Evolutionary conservation across 345 rosid species (phyloP).

Genomic region (Eucalyptus albens): DNA sequence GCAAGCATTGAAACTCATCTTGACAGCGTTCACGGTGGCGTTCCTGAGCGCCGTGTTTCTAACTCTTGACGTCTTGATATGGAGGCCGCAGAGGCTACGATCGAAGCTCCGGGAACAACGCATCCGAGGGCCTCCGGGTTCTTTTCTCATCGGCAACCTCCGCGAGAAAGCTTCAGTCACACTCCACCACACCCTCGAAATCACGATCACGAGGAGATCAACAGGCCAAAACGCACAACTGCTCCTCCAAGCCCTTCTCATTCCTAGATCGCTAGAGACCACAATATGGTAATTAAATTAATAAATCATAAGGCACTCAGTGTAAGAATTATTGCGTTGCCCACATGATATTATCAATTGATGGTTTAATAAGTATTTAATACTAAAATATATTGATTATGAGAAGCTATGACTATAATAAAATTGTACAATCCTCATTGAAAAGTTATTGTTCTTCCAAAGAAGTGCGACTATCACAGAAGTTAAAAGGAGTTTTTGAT

Average conservation of each 20-base stretch:
- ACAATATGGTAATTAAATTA: not conserved
- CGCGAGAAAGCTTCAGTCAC: not conserved
- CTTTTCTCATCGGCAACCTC: not conserved
- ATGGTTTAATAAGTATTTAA: too few relatives aligned
- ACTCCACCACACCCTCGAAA: not conserved
- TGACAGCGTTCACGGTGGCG: not conserved
- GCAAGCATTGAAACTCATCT: not conserved
- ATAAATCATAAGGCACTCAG: too few relatives aligned
- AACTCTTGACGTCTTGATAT: not conserved
- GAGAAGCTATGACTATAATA: accelerated
- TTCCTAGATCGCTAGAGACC: not conserved
- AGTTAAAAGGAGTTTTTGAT: too few relatives aligned
- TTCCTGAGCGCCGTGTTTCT: not conserved
- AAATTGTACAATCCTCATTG: too few relatives aligned
- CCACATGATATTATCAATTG: too few relatives aligned
- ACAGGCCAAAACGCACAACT: not conserved
- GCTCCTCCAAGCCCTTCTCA: not conserved
- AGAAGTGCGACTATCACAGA: accelerated
- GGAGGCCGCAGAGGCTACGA: not conserved
- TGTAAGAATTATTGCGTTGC: too few relatives aligned
- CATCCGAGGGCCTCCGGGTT: not conserved
- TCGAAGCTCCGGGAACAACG: not conserved
- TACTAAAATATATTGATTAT: too few relatives aligned
- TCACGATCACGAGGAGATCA: not conserved
- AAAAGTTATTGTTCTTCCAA: too few relatives aligned